Percentiles rank a stretch among this genome's conserved stretches.
Conservation (phyloP, 2,329 filamentous ascomycete species). For the Fusarium sp. region DNA sequence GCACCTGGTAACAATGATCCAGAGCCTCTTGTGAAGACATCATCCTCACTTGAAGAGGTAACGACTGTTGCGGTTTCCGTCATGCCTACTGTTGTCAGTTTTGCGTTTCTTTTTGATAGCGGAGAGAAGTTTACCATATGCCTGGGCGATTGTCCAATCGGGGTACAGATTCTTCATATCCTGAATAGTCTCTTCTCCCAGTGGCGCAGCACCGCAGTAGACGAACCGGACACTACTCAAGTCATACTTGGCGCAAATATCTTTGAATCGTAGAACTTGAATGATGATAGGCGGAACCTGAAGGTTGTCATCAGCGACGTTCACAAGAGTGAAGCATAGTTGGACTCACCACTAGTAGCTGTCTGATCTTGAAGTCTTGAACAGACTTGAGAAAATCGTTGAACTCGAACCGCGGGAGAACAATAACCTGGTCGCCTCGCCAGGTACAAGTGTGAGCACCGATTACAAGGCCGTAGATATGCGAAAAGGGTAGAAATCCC, state of each 20-base stretch:
- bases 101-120: conserved; percentile 36
- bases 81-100: conserved; percentile 55
- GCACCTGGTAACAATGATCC: conserved; percentile 73
- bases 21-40: conserved; percentile 75
- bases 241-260: conserved; percentile 23
- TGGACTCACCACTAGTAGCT: conserved; percentile 10
- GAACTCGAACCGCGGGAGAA: conserved; percentile 83
- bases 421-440: conserved; percentile 77
- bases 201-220: conserved; percentile 67
- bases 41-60: conserved; percentile 58
- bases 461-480: conserved; percentile 83
- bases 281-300: conserved; percentile 25
- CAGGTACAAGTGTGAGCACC: conserved; percentile 74
- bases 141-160: conserved; percentile 74
- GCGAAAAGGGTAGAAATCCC: conserved; percentile 80
- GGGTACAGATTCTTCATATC: conserved; percentile 72
- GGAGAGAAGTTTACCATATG: conserved; percentile 72
- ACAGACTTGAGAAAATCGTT: conserved; percentile 61
- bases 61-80: conserved; percentile 24
- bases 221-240: conserved; percentile 17
- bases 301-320: fast-evolving
- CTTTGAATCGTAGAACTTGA: conserved; percentile 5
- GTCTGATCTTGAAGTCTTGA: conserved; percentile 15
- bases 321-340: fast-evolving
- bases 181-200: conserved; percentile 75